Evolutionary conservation across 2,329 filamentous ascomycete species (phyloP), one percentile per base, ranked within the genome.

Genomic region (Colletotrichum tabaci): DNA sequence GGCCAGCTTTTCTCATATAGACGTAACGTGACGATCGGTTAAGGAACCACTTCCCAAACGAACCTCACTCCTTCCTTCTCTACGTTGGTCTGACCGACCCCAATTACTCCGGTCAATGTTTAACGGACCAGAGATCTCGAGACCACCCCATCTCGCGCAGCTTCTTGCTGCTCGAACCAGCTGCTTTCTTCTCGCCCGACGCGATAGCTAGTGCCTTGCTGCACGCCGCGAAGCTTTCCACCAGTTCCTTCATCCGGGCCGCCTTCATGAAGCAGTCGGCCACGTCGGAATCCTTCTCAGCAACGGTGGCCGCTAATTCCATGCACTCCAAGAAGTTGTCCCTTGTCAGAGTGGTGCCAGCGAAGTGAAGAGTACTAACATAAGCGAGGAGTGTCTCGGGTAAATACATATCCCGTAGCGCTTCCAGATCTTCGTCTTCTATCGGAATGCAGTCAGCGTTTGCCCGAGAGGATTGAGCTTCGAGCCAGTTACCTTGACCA

Each of bases 301-400:
- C 94, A 61, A 98, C 88, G 2, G 91, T 80, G 1, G 91, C 90
- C 1, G 94, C 92, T 18, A 99, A 85, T 71, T 98, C 94, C 93
- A 99, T 96, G 77, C 92, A 93, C 78, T 96, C 91, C 35, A 96
- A 87, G 21, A 97, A 86, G 74, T 92, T 89, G 70, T 96, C 93
- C 53, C 94, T 91, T 56, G 91, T 92, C 53, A 97, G 84, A 60
- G 90, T 87, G 57, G 90, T 91, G 4, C 94, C 94, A 0, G 93
- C 92, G 77, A 93, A 93, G 79, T 97, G 93, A 61, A 98, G 85
- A 1, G 93, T 91, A 76, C 89, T 92, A 78, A 96, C 90, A 80
- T 96, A 98, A 3, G 93, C 94, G 61, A 99, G 87, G 52, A 98
- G 86, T 21, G 94, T 89, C 79, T 98, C 95, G 2, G 96, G 95